phyloP scores from a whole-genome alignment of 108 stramenopile species.

The Cylindrotheca closterium region DNA sequence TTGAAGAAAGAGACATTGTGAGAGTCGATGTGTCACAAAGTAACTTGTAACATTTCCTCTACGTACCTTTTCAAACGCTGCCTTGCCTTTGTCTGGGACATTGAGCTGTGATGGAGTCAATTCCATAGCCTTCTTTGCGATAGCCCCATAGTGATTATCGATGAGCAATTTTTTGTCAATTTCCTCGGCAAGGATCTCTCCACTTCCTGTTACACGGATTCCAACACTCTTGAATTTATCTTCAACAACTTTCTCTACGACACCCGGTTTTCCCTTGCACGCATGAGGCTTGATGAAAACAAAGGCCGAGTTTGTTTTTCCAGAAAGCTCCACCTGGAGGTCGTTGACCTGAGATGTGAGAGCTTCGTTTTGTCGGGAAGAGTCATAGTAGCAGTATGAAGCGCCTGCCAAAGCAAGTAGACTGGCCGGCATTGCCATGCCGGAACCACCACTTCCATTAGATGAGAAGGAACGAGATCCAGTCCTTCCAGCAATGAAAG shows the following conservation, averaged over 20 bases:
- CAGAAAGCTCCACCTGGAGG: constrained; percentile 41
- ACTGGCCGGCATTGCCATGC: constrained; percentile 13
- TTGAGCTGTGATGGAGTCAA: constrained; percentile 68
- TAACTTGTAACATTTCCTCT: too few relatives aligned
- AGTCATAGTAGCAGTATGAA: constrained; percentile 31
- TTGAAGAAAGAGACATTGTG: too few relatives aligned
- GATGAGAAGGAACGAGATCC: constrained; percentile 20
- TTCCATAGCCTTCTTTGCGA: constrained; percentile 86
- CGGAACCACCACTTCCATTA: constrained; percentile 19
- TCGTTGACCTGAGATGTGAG: constrained; percentile 27
- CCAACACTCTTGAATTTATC: constrained; percentile 54
- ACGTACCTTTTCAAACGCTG: constrained; percentile 44
- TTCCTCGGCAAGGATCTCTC: constrained; percentile 57
- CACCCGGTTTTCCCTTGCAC: constrained; percentile 61
- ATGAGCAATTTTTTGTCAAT: constrained; percentile 84
- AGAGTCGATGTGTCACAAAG: too few relatives aligned
- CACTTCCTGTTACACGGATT: constrained; percentile 65
- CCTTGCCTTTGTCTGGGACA: constrained; percentile 66
- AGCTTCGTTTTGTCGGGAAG: constrained; percentile 13
- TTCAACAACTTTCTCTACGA: constrained; percentile 41
- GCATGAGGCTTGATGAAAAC: constrained; percentile 90
- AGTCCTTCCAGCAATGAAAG: neutral
- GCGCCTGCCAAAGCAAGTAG: constrained; percentile 28
- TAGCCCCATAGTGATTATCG: constrained; percentile 89
- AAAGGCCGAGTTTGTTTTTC: constrained; percentile 65